Evolutionary conservation across 2,329 filamentous ascomycete genomes (phyloP), one percentile per base, ranked within the genome.

Genomic region (Aurifilum marmelostoma): DNA sequence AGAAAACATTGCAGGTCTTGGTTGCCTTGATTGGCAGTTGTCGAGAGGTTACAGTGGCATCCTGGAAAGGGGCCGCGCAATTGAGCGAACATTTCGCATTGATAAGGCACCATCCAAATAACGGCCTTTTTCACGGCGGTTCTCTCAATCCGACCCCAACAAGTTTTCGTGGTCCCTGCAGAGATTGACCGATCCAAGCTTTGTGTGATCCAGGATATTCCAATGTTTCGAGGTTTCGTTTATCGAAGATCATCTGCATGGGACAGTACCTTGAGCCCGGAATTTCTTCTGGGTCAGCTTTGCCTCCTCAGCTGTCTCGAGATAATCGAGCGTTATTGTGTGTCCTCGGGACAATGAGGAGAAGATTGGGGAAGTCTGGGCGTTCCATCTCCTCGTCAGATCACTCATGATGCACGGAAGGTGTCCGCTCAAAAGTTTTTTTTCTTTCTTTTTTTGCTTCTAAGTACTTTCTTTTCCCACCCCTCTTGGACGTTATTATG

Each of bases 1-100:
- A 16, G 14, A n/a, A 47, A 16, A 37, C 50, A 61, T 27, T 50
- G 60, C 62, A 52, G 59, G 61, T 65, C n/a, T n/a, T n/a, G n/a
- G 41, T 61, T 65, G 7, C 8, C 47, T 50, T 18, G 27, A 59
- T 41, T 34, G 32, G 29, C 41, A 39, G 41, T 61, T 21, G 62
- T 52, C 62, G 34, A 52, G 7, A 47, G 39, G 43, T 29, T 50
- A 29, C 41, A 41, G 59, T 41, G 24, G 27, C 54, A 66, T 50
- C 43, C 41, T 43, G 47, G n/a, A 69, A 65, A 65, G 68, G 68
- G 68, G 41, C 41, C 47, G 58, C 65, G 34, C n/a, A 60, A 63
- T 69, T 52, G 59, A 60, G 68, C 60, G 65, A 69, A 62, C 52
- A 58, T 54, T 50, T 67, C 65, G 61, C 59, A 58, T 54, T 52